Base-by-base conservation (phyloP, 164 flowering plant species). In the Berberis thunbergii region DNA sequence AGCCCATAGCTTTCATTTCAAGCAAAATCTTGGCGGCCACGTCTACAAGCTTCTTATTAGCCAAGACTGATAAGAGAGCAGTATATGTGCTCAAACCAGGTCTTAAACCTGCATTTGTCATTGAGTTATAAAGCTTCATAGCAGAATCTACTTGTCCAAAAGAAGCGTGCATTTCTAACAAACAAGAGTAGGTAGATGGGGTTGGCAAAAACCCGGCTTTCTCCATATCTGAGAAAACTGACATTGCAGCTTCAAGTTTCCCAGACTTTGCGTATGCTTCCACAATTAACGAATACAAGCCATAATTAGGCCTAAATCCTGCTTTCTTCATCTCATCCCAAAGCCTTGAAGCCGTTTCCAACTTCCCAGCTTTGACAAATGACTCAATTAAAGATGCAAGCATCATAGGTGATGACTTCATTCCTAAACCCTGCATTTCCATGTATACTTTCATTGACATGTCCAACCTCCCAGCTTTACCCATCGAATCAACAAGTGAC, bases 221-320 rank as follows among this genome's bases (percentile, higher is more conserved):
- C 77, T 94, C 99, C 99, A 94, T 94, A 50, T 91, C 97, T 8
- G 81, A 68, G 67, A 87, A 94, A 7, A 73, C 73, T 48, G 98
- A 87, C 84, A 84, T 83, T 54, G 97, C 99, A 64, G 78, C 75
- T 52, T 94, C 97, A 49, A 94, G 96, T 74, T 89, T 94, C 61
- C 99, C 97, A 8, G 97, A 91, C 73, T 94, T 94, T 13, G 99
- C 99, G 79, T 91, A 96, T 48, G 96, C 80, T 73, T 94, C 99
- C 26, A 89, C 84, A 50, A 94, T 80, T 85, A 89, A 59, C 0
- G 99, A 89, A 68, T 87, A 87, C 62, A 94, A 73, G 43, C 90
- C 97, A 76, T 80, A 94, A 70, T 94, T 94, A 39, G 99, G 99
- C 80, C 96, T 80, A 59, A 86, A 86, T 8, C 98, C 86, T 4